Base-by-base conservation (phyloP, 345 rosid species). In the Gossypium turneri region DNA sequence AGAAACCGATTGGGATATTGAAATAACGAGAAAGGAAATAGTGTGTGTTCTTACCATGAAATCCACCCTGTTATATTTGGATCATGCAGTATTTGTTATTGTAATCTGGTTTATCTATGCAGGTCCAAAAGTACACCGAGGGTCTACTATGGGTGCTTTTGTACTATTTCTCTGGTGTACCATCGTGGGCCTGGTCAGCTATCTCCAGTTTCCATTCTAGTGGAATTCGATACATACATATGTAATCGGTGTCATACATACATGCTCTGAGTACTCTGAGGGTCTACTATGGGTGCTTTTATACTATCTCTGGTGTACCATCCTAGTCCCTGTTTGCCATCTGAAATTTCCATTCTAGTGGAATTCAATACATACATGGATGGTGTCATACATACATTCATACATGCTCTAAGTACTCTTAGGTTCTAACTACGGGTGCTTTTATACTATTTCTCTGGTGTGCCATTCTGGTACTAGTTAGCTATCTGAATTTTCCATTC, bases 171-270 rank as follows among this genome's bases (percentile, higher is more conserved):
- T 56, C 76, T 2, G 85, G 69, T 68, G 78, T 82, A 2, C 76
- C 75, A 60, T 82, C 84, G 0, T 82, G 80, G 85, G 20, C 62
- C 9, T 82, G 85, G 82, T 79, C 73, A 72, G 70, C 1, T 11
- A 50, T 6, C 29, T 27, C 29, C 0, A 27, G 2, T 27, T 27
- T 27, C 29, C 29, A 3, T 27, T 27, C 29, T 27, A 27, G 29
- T 27, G 29, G 29, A 27, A 27, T 27, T 27, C 29, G 3, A 3
- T 27, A 27, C 29, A 27, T 27, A 27, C 3, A 27, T 27, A 27
- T 27, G 29, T 27, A 27, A 27, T 2, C 0, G 29, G 27, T 25
- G 27, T 25, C 2, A 25, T 25, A 2, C 27, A 25, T 25, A 25
- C 2, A 25, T 25, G 27, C 27, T 25, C 27, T 25, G 27, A 74